Evolutionary conservation across 202 grass and related monocot species (phyloP), one percentile per base, ranked within the genome.

Genomic region (Dendrocalamus latiflorus): DNA sequence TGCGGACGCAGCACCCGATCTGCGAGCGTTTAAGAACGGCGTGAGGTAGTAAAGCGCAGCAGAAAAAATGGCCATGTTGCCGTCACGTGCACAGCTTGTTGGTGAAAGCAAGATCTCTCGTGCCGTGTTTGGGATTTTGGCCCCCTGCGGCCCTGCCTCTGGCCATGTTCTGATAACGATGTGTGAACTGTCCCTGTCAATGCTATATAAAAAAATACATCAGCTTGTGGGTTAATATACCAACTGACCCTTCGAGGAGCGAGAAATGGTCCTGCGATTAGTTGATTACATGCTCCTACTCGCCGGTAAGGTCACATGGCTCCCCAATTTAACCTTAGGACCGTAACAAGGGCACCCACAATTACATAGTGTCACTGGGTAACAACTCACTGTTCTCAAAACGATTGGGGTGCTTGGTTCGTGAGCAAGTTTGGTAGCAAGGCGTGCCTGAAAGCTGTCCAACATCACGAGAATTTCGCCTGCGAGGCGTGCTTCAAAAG

Each of bases 121-220:
- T 30, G 77, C 82, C 39, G 49, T 50, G 77, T 42, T 83, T 59
- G 38, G 7, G 58, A 4, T 22, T 13, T 17, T 12, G 54, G 56
- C 6, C 25, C 10, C n/a, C n/a, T n/a, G n/a, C n/a, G n/a, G n/a
- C n/a, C n/a, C 45, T 20, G 74, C 37, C 68, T 78, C 80, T 50
- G 17, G 47, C 74, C 80, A 73, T 74, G 48, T 57, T 77, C 48
- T 67, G 72, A 86, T 71, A 60, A 51, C 65, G 78, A 89, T 53
- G 72, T 38, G 34, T 49, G 33, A 39, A n/a, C 71, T 48, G 77
- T 89, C 82, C 3, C 77, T 39, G 22, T 76, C 87, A 25, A 38
- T 37, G 50, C 67, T 25, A 10, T 30, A n/a, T n/a, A n/a, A 5
- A 34, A 9, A 65, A 50, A 22, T 1, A 57, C 74, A 66, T 28